These are phyloP conservation scores for Chlamydomonas urium DNA, from an alignment of 139 green algal species.

Conservation along the genomic window DNA sequence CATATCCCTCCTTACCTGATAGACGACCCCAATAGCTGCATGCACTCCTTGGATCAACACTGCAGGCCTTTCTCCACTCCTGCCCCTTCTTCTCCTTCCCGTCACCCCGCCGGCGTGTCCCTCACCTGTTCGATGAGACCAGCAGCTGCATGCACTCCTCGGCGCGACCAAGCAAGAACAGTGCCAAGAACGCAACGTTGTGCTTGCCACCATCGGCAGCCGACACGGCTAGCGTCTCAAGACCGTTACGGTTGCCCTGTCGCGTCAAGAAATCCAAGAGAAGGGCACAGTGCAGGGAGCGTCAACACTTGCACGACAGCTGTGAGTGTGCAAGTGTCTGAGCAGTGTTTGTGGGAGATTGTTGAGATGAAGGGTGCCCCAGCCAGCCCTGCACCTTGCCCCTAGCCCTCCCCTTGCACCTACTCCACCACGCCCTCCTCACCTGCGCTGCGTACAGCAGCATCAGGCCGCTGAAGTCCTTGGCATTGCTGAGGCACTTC, in stretches of 20 bases:
- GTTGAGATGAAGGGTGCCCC: too few relatives aligned
- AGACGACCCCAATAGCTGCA: too few relatives aligned
- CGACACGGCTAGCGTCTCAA: conserved; percentile 38
- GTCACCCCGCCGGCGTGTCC: too few relatives aligned
- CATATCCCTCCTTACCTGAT: too few relatives aligned
- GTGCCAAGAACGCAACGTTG: conserved; percentile 88
- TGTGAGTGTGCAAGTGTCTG: not conserved
- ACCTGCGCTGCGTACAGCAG: conserved; percentile 67
- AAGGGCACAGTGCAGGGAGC: not conserved
- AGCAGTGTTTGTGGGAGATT: not conserved
- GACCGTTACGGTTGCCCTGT: conserved; percentile 38
- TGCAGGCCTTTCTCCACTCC: too few relatives aligned
- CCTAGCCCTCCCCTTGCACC: not conserved
- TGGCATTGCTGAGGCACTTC: conserved; percentile 66
- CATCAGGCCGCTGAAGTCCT: conserved; percentile 85
- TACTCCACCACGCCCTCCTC: not conserved
- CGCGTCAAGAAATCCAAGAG: too few relatives aligned
- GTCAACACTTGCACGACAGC: too few relatives aligned
- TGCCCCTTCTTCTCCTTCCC: too few relatives aligned
- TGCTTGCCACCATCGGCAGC: conserved; percentile 56
- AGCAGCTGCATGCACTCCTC: conserved; percentile 82
- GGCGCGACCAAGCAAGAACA: conserved; percentile 78
- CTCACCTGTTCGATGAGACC: conserved; percentile 27
- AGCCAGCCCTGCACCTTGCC: too few relatives aligned
- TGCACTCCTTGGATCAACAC: too few relatives aligned